Evolutionary conservation across 352 stramenopile species (phyloP), one percentile per base, ranked within the genome.

Genomic region (Globisporangium yorkense): DNA sequence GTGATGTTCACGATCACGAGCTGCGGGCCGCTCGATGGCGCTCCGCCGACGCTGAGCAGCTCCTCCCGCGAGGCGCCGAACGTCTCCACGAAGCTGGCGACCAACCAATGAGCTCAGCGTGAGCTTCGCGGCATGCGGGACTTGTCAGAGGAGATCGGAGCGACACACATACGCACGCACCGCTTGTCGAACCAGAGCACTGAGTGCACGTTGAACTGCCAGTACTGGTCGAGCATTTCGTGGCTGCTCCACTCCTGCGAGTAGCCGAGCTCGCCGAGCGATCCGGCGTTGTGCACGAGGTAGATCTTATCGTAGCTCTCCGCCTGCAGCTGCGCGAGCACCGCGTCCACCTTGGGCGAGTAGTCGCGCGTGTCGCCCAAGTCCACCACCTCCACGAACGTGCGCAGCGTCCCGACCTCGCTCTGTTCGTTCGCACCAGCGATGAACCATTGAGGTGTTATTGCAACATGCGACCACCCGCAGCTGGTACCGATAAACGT

Each of bases 131-230:
- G 33, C 5, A 10, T 10, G 4, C 12, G 9, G 5, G 9, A 5
- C 33, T 37, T 37, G 33, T 37, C 24, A 27, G 24, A 27, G 33
- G 33, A 10, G 33, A 6, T 10, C 33, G 33, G 7, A 21, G 18
- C 9, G 16, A 37, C 20, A 33, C 6, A 24, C 13, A 35, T 6
- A 53, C 16, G 8, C 5, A 29, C 45, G 12, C 45, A 70, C 66
- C 74, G 67, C 55, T 87, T 88, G 70, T 92, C 92, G 35, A 97
- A 65, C 81, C 82, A 96, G 48, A 89, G 56, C 6, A 89, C 74
- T 20, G 81, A 94, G 31, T 80, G 94, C 13, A 97, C 72, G 56
- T 96, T 97, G 29, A 97, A 68, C 43, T 96, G 75, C 68, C 84
- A 84, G 65, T 85, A 86, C 56, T 72, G 40, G 3, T 63, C 57